Conservation (phyloP, 2,329 filamentous ascomycete species). For the Aulographum hederae region DNA sequence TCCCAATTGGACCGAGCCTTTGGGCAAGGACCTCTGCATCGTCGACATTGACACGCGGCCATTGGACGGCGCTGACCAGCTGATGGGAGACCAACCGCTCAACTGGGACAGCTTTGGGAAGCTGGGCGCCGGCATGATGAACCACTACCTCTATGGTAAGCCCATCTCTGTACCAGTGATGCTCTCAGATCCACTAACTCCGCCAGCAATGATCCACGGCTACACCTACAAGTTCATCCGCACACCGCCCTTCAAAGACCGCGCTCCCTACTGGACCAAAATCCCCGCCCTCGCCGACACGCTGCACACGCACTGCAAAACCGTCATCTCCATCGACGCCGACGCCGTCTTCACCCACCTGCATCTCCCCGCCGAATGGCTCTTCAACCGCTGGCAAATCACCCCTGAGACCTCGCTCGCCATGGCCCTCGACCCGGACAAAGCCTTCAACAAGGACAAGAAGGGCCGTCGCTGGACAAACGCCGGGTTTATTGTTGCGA, state of each 20-base stretch:
- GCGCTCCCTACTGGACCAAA: slow-evolving; percentile 30
- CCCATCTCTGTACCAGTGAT: slow-evolving; percentile 6
- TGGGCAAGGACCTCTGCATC: slow-evolving; percentile 18
- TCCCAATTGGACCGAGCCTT: slow-evolving; percentile 9
- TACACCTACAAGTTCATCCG: slow-evolving; percentile 31
- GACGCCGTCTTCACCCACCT: slow-evolving; percentile 29
- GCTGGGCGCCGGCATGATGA: slow-evolving; percentile 19
- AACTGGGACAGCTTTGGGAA: slow-evolving; percentile 19
- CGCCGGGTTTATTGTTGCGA: slow-evolving; percentile 26
- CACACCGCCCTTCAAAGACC: slow-evolving; percentile 21
- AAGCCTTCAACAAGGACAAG: slow-evolving; percentile 22
- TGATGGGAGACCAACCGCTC: slow-evolving; percentile 16
- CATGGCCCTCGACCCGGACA: slow-evolving; percentile 27
- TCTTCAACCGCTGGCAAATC: slow-evolving; percentile 32
- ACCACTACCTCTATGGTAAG: slow-evolving; percentile 19
- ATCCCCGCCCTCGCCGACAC: slow-evolving; percentile 25
- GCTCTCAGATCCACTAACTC: neutral
- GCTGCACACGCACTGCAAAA: slow-evolving; percentile 24
- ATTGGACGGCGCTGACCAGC: slow-evolving; percentile 14
- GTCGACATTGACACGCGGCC: slow-evolving; percentile 19
- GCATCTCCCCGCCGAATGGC: slow-evolving; percentile 30
- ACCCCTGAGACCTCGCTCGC: slow-evolving; percentile 22
- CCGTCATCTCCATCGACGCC: slow-evolving; percentile 31
- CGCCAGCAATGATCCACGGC: slow-evolving; percentile 25
- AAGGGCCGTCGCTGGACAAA: slow-evolving; percentile 20